Conservation (phyloP, 2,329 filamentous ascomycete species). For the Penicillium rolfsii region DNA sequence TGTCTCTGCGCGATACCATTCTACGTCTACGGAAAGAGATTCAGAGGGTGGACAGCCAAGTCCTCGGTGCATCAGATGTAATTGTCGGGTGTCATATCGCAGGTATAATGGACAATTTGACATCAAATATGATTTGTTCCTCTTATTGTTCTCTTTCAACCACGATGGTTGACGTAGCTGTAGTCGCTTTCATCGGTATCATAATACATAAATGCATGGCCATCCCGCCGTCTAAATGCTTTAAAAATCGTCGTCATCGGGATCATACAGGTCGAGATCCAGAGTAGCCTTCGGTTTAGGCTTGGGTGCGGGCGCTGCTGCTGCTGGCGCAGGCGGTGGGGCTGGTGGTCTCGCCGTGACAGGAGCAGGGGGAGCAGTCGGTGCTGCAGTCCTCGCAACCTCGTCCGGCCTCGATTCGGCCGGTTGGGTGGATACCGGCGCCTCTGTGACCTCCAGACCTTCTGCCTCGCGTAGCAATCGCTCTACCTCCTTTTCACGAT, state of each 20-base stretch:
- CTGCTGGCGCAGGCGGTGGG: constrained; percentile 12
- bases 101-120: not conserved
- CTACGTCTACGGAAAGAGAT: constrained; percentile 62
- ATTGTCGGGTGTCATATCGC: not conserved
- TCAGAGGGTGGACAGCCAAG: constrained; percentile 60
- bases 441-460: constrained; percentile 54
- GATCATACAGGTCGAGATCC: constrained; percentile 51
- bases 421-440: constrained; percentile 41
- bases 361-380: constrained; percentile 33
- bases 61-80: constrained; percentile 60
- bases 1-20: constrained; percentile 60
- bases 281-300: constrained; percentile 46
- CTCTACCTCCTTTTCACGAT: constrained; percentile 57
- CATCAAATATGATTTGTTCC: not conserved
- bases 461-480: constrained; percentile 57
- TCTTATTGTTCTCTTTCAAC: not conserved
- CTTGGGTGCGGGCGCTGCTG: constrained; percentile 32
- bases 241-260: constrained; percentile 49
- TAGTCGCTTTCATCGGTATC: constrained; percentile 25
- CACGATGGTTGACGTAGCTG: constrained; percentile 2
- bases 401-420: constrained; percentile 42
- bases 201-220: constrained; percentile 19
- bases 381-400: constrained; percentile 39
- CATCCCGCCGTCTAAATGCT: constrained; percentile 9
- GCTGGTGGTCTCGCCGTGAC: constrained; percentile 18